Evolutionary conservation across 768 basidiomycete genomes (phyloP).

Genomic region (Pleurotus ostreatus): DNA sequence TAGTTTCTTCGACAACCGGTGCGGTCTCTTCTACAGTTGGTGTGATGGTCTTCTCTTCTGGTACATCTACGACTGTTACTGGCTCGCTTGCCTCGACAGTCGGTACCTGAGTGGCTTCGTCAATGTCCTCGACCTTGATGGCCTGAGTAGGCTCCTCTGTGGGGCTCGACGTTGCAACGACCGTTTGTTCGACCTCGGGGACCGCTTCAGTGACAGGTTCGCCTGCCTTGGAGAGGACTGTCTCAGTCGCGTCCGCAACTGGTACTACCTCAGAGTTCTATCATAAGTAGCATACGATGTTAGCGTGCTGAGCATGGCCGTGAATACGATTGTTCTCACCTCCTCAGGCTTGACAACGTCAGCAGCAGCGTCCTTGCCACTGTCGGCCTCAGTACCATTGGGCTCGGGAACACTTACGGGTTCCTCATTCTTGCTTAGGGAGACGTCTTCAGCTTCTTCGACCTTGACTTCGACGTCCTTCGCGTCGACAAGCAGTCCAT

Average conservation of each 20-base stretch:
- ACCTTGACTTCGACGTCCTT: neutral
- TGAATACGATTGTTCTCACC: too few relatives aligned
- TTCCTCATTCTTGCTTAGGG: neutral
- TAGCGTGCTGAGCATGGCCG: too few relatives aligned
- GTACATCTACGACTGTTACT: neutral
- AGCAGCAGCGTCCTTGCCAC: neutral
- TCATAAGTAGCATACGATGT: too few relatives aligned
- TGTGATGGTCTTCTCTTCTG: neutral
- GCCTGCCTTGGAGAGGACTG: neutral
- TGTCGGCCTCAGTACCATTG: neutral
- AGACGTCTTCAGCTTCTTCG: neutral
- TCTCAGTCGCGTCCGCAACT: neutral
- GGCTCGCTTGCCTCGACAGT: neutral
- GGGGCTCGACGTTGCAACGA: neutral
- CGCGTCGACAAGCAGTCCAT: neutral
- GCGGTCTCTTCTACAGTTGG: neutral
- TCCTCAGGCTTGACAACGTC: neutral
- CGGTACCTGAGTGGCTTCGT: neutral
- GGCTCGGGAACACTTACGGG: neutral
- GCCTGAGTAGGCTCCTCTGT: neutral
- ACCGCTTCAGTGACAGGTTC: neutral
- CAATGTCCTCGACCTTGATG: neutral
- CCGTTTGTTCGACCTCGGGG: neutral
- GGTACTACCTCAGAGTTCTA: neutral
- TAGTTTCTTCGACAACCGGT: neutral